phyloP scores from a whole-genome alignment of 2,329 filamentous ascomycete genomes.

The Colletotrichum graminicola region DNA sequence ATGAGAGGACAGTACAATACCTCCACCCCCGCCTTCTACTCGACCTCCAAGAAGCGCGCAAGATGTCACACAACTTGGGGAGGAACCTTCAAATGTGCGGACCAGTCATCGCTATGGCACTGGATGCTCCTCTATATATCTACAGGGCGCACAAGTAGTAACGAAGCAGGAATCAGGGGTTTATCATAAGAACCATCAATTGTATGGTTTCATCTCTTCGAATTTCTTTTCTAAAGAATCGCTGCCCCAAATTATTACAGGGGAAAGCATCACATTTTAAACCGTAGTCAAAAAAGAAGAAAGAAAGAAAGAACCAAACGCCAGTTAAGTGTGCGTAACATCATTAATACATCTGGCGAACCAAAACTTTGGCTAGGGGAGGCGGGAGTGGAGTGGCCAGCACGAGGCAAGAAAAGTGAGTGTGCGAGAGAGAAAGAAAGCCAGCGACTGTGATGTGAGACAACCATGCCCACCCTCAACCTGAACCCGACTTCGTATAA shows the following conservation, averaged over 20 bases:
- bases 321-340: constrained; percentile 35
- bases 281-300: neutral
- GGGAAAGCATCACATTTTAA: constrained; percentile 33
- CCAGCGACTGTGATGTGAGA: constrained; percentile 10
- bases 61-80: neutral
- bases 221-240: constrained; percentile 9
- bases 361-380: neutral
- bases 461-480: constrained; percentile 21
- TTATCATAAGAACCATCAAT: neutral
- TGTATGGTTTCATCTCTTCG: neutral
- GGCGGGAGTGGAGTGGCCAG: constrained; percentile 36
- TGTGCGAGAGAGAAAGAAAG: neutral
- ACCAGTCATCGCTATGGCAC: neutral
- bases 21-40: neutral
- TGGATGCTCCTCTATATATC: neutral
- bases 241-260: constrained; percentile 5
- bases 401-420: constrained; percentile 24
- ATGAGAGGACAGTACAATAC: neutral
- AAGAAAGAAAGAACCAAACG: constrained; percentile 8
- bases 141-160: neutral
- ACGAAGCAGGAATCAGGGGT: neutral
- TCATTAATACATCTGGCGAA: constrained; percentile 38
- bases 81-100: no score
- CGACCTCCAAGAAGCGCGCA: neutral
- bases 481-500: constrained; percentile 26